Evolutionary conservation across 108 stramenopile genomes (phyloP).

Genomic region (Schizochytrium sp.): DNA sequence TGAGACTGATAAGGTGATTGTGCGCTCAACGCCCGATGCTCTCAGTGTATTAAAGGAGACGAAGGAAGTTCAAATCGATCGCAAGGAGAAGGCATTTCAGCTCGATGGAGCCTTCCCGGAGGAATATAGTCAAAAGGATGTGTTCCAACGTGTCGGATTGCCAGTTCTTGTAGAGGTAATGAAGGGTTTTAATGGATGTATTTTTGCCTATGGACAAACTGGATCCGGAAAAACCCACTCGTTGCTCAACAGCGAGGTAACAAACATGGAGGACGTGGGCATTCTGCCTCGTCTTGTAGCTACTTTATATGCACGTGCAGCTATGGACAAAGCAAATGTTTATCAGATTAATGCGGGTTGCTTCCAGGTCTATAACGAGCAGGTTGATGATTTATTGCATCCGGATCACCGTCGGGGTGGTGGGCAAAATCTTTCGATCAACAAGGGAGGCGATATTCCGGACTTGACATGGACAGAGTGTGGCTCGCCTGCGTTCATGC

Average conservation of each 20-base stretch:
- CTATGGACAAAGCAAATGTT: neutral
- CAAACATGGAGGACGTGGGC: constrained; percentile 32
- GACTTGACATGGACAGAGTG: constrained; percentile 3
- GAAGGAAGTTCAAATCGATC: constrained; percentile 41
- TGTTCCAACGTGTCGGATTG: constrained; percentile 59
- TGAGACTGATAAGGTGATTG: neutral
- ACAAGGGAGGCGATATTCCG: constrained; percentile 56
- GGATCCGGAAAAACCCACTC: constrained; percentile 66
- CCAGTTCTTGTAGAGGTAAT: constrained; percentile 55
- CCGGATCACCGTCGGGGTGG: constrained; percentile 16
- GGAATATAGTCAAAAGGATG: constrained; percentile 51
- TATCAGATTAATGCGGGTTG: constrained; percentile 35
- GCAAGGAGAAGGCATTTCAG: constrained; percentile 48
- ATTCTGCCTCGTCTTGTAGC: constrained; percentile 57
- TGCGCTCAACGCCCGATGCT: neutral
- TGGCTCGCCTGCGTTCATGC: neutral
- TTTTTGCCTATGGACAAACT: constrained; percentile 69
- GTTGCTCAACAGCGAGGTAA: constrained; percentile 56
- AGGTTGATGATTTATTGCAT: constrained; percentile 64
- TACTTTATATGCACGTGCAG: constrained; percentile 35
- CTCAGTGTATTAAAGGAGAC: constrained; percentile 10
- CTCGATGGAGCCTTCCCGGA: constrained; percentile 60
- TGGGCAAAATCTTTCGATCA: constrained; percentile 53
- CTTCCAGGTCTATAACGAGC: constrained; percentile 69
- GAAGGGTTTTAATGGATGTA: constrained; percentile 65